These are phyloP conservation scores for Pontederia crassipes DNA, from an alignment of 176 grass and related monocot genomes.

Conservation along the genomic window DNA sequence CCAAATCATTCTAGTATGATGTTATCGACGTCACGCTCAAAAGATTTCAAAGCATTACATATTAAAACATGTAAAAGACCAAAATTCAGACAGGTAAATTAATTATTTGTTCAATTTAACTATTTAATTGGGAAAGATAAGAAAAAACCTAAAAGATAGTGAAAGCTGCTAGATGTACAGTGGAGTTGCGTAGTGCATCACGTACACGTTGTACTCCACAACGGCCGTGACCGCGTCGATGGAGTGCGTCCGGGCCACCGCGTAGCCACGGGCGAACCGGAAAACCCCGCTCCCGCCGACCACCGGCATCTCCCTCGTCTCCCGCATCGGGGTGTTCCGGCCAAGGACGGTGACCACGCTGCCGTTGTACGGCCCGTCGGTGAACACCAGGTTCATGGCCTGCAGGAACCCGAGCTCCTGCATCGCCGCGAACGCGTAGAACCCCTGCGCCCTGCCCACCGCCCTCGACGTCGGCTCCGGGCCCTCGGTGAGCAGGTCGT, in stretches of 20 bases:
- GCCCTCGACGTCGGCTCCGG: constrained; percentile 19
- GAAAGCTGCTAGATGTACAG: no score
- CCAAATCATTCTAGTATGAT: no score
- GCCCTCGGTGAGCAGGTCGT: constrained; percentile 57
- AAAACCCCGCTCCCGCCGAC: constrained; percentile 52
- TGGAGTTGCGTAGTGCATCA: constrained; percentile 28
- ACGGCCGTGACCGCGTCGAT: constrained; percentile 33
- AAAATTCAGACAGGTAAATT: no score
- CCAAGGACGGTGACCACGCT: constrained; percentile 53
- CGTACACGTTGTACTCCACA: constrained; percentile 66
- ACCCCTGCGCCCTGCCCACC: constrained; percentile 52
- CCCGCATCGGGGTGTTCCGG: constrained; percentile 40
- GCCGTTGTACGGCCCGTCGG: constrained; percentile 38
- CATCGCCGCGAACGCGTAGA: constrained; percentile 45
- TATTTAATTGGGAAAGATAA: no score
- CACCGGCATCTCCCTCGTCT: constrained; percentile 46
- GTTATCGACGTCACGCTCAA: no score
- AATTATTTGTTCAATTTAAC: no score
- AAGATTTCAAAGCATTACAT: no score
- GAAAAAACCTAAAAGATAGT: no score
- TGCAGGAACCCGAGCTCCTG: constrained; percentile 40
- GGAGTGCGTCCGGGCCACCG: constrained; percentile 31
- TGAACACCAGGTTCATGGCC: constrained; percentile 70
- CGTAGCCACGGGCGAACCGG: constrained; percentile 55
- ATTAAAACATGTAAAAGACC: no score